Evolutionary conservation across 371 early-diverging fungal genomes (phyloP).

Genomic region (Blakeslea trispora): DNA sequence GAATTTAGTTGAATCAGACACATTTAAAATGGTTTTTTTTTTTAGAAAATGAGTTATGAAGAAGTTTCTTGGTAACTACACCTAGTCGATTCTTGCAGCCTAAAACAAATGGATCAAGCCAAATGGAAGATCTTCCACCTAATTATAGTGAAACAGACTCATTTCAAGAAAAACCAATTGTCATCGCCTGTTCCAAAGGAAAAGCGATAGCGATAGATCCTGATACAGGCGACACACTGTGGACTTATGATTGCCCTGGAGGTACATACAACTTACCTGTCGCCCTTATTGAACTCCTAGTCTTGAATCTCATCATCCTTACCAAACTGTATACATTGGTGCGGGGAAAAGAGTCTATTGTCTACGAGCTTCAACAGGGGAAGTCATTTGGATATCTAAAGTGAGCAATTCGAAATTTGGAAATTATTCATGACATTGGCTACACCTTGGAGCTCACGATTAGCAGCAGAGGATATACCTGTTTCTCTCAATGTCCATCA

Average conservation of each 20-base stretch:
- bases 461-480: conserved; percentile 32
- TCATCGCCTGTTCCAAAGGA: conserved; percentile 28
- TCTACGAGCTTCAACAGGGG: conserved; percentile 24
- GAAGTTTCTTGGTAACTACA: conserved; percentile 19
- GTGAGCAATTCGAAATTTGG: conserved; percentile 26
- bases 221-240: conserved; percentile 28
- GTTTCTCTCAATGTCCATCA: conserved; percentile 19
- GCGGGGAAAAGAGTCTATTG: conserved; percentile 33
- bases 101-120: neutral
- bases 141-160: neutral
- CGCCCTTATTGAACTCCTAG: conserved; percentile 28
- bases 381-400: conserved; percentile 26
- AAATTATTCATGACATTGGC: conserved; percentile 33
- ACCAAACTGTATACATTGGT: conserved; percentile 28
- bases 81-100: conserved; percentile 12
- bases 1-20: too few relatives aligned
- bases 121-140: neutral
- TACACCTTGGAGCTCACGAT: conserved; percentile 39
- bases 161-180: conserved; percentile 11
- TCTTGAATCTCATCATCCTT: neutral
- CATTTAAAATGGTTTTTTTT: too few relatives aligned
- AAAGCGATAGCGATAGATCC: conserved; percentile 34
- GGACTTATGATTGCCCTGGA: conserved; percentile 38
- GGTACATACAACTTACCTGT: conserved; percentile 30
- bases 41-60: conserved; percentile 17